phyloP scores from a whole-genome alignment of 768 basidiomycete species.

The Chlorophyllum brunneum region DNA sequence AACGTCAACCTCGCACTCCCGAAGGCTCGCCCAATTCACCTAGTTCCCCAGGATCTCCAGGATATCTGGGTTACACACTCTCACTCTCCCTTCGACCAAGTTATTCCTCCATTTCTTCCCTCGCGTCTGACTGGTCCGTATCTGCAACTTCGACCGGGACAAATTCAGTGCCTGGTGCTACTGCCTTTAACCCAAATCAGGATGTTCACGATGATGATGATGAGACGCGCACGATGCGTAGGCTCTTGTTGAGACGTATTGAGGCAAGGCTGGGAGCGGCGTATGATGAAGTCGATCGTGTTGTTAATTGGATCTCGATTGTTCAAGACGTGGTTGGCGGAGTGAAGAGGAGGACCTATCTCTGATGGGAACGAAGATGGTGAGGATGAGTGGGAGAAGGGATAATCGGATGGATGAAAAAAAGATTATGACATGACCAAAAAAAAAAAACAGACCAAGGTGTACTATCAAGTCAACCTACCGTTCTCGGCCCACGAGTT shows the following conservation, averaged over 20 bases:
- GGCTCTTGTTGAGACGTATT: constrained; percentile 64
- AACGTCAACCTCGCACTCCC: not conserved
- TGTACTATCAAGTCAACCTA: no score
- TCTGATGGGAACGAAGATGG: constrained; percentile 21
- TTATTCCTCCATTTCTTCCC: constrained; percentile 37
- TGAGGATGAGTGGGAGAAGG: not conserved
- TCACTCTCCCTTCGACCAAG: constrained; percentile 35
- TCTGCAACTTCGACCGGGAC: constrained; percentile 46
- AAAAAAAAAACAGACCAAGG: not conserved
- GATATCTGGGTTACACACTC: constrained; percentile 24
- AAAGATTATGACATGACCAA: not conserved
- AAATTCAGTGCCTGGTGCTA: constrained; percentile 29
- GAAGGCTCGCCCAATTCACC: not conserved
- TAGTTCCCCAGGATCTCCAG: constrained; percentile 20
- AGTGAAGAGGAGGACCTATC: constrained; percentile 46
- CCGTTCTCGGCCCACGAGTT: not conserved
- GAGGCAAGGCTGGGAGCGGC: constrained; percentile 50
- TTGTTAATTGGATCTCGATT: constrained; percentile 55
- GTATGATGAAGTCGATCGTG: constrained; percentile 61
- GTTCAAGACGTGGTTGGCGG: constrained; percentile 62
- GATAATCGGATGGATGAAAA: not conserved
- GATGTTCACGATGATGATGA: constrained; percentile 52
- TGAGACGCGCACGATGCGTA: constrained; percentile 56
- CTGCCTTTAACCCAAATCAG: not conserved
- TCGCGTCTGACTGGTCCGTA: constrained; percentile 39